phyloP scores from a whole-genome alignment of 805 yeast species.

The Hanseniaspora lachancei region DNA sequence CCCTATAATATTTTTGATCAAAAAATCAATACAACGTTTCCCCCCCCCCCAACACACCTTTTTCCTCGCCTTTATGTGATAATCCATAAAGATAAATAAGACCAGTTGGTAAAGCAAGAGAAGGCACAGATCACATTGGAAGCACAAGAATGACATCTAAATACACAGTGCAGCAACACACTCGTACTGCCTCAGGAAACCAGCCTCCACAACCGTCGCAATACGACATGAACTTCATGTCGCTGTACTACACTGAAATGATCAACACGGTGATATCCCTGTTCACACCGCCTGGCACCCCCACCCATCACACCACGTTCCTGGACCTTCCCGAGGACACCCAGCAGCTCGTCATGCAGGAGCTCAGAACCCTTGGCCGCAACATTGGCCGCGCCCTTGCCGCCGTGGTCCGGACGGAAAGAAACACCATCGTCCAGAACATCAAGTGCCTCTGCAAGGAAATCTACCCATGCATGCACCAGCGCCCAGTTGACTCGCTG shows the following conservation, averaged over 20 bases:
- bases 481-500: conserved; percentile 81
- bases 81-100: too few relatives aligned
- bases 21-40: too few relatives aligned
- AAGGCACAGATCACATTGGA: neutral
- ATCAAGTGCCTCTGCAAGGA: conserved; percentile 90
- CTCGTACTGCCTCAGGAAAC: neutral
- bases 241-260: neutral
- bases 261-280: neutral
- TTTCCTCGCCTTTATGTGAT: too few relatives aligned
- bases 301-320: neutral
- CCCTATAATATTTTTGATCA: too few relatives aligned
- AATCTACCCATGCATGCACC: conserved; percentile 68
- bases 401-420: neutral
- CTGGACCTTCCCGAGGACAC: neutral
- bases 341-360: neutral
- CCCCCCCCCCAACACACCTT: too few relatives aligned
- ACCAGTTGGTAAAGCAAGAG: too few relatives aligned
- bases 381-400: neutral
- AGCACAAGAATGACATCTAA: neutral
- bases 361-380: neutral
- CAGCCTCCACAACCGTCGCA: neutral
- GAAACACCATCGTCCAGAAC: neutral
- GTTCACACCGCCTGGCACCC: neutral
- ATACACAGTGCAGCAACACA: neutral
- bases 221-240: neutral